Conservation (phyloP, 2,329 filamentous ascomycete species). For the Aureobasidium subglaciale region DNA sequence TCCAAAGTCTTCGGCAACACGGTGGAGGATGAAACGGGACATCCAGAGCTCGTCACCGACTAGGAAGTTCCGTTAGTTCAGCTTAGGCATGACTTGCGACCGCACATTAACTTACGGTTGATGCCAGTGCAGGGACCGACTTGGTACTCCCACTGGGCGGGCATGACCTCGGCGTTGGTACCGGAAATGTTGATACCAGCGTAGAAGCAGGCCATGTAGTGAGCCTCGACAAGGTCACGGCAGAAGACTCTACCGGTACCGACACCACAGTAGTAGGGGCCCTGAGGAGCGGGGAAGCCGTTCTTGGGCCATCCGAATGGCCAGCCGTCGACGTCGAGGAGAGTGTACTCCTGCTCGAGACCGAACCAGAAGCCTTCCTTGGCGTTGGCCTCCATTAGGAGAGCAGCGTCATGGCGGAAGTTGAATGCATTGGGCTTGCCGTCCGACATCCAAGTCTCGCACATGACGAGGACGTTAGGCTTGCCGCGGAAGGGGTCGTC, state of each 20-base stretch:
- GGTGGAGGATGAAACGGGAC: slow-evolving; percentile 79
- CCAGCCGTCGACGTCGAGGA: slow-evolving; percentile 76
- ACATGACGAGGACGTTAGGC: slow-evolving; percentile 89
- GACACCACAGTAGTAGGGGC: slow-evolving; percentile 97
- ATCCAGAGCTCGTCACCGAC: slow-evolving; percentile 98
- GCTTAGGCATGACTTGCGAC: background rate
- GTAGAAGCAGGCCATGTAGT: slow-evolving; percentile 86
- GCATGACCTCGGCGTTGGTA: slow-evolving; percentile 98
- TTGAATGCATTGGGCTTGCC: slow-evolving; percentile 98
- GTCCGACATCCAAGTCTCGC: slow-evolving; percentile 90
- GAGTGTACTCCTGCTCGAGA: slow-evolving; percentile 95
- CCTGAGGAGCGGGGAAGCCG: slow-evolving; percentile 86
- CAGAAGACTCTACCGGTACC: slow-evolving; percentile 95
- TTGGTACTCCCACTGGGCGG: slow-evolving; percentile 97
- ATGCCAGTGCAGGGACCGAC: slow-evolving; percentile 87
- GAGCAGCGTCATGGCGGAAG: slow-evolving; percentile 83
- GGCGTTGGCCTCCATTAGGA: slow-evolving; percentile 83
- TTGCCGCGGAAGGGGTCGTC: slow-evolving; percentile 84
- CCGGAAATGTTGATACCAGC: slow-evolving; percentile 89
- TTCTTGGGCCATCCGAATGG: slow-evolving; percentile 88
- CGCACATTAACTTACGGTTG: slow-evolving; percentile 52
- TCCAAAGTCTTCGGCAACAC: slow-evolving; percentile 92
- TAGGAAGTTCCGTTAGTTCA: slow-evolving; percentile 31
- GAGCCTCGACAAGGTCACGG: slow-evolving; percentile 93
- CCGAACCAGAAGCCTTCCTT: slow-evolving; percentile 91